Evolutionary conservation across 192 early-diverging fungal genomes (phyloP).

Genomic region (Coemansia nantahalensis): DNA sequence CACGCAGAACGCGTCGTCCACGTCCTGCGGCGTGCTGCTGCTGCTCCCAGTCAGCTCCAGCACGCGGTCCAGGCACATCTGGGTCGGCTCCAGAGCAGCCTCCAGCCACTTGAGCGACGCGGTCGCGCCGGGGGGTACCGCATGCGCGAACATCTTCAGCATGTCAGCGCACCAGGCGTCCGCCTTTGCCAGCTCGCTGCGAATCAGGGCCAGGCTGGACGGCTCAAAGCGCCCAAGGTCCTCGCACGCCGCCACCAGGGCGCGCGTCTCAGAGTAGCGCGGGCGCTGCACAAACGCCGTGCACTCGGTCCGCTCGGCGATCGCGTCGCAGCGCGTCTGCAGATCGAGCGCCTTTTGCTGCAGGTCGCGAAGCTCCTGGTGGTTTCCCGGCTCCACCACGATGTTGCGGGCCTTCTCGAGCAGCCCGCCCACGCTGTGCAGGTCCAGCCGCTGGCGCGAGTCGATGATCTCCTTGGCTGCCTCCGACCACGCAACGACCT

Average conservation of each 20-base stretch:
- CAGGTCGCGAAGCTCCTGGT: slow-evolving; percentile 15
- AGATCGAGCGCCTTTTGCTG: slow-evolving; percentile 35
- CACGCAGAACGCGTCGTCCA: slow-evolving; percentile 54
- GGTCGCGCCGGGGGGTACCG: not conserved
- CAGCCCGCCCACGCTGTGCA: slow-evolving; percentile 24
- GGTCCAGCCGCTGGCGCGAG: slow-evolving; percentile 7
- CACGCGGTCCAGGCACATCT: slow-evolving; percentile 19
- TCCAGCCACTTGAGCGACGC: slow-evolving; percentile 5
- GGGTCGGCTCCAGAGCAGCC: slow-evolving; percentile 8
- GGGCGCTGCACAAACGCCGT: slow-evolving; percentile 32
- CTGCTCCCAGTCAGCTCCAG: slow-evolving; percentile 2
- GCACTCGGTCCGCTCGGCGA: slow-evolving; percentile 22
- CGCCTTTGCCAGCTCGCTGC: slow-evolving; percentile 8
- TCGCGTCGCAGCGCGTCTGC: slow-evolving; percentile 26
- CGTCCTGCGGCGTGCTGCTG: not conserved
- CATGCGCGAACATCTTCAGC: slow-evolving; percentile 19
- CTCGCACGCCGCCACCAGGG: slow-evolving; percentile 8
- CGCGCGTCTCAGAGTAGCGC: slow-evolving; percentile 13
- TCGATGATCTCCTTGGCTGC: slow-evolving; percentile 14
- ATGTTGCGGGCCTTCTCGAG: slow-evolving; percentile 45
- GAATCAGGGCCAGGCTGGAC: slow-evolving; percentile 11
- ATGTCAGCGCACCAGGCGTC: slow-evolving; percentile 19
- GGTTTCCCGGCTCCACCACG: slow-evolving; percentile 15
- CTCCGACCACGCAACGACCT: slow-evolving; percentile 12
- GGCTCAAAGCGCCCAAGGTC: slow-evolving; percentile 38